These are phyloP conservation scores for Xylariomycetidae sp. DNA, from an alignment of 2,329 filamentous ascomycete species.

Conservation along the genomic window DNA sequence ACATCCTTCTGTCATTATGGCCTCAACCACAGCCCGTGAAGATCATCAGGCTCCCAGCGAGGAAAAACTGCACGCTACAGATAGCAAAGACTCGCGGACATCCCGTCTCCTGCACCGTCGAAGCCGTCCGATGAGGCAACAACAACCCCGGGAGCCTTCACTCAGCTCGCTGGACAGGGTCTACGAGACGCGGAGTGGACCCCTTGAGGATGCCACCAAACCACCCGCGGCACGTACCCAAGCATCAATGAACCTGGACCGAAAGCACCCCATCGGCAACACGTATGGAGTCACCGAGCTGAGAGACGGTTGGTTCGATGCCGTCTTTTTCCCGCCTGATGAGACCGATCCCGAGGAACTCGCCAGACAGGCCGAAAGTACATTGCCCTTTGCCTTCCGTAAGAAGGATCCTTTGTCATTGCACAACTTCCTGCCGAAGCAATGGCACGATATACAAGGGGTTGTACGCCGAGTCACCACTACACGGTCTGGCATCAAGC, in stretches of 20 bases:
- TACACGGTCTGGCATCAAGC: constrained; percentile 44
- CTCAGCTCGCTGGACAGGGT: constrained; percentile 23
- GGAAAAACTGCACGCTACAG: too few relatives aligned
- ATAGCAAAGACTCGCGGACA: too few relatives aligned
- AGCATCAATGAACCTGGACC: too few relatives aligned
- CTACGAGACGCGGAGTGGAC: constrained; percentile 23
- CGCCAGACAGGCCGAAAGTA: constrained; percentile 34
- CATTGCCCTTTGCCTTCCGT: constrained; percentile 40
- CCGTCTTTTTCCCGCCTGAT: constrained; percentile 38
- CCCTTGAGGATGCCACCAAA: too few relatives aligned
- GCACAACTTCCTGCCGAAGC: constrained; percentile 39
- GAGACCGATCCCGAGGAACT: constrained; percentile 33
- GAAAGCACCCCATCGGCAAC: constrained; percentile 29
- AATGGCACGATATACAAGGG: constrained; percentile 37
- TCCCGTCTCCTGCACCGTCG: constrained; percentile 18
- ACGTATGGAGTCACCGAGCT: constrained; percentile 38
- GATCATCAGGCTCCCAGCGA: too few relatives aligned
- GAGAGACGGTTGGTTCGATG: constrained; percentile 43
- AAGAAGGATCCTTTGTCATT: constrained; percentile 42
- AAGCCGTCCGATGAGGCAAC: constrained; percentile 9
- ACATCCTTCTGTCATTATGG: too few relatives aligned
- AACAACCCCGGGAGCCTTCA: constrained; percentile 16
- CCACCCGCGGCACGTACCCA: too few relatives aligned
- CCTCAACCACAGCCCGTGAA: too few relatives aligned
- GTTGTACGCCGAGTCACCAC: constrained; percentile 36